Base-by-base conservation (phyloP, 345 rosid genomes). In the Populus simonii region DNA sequence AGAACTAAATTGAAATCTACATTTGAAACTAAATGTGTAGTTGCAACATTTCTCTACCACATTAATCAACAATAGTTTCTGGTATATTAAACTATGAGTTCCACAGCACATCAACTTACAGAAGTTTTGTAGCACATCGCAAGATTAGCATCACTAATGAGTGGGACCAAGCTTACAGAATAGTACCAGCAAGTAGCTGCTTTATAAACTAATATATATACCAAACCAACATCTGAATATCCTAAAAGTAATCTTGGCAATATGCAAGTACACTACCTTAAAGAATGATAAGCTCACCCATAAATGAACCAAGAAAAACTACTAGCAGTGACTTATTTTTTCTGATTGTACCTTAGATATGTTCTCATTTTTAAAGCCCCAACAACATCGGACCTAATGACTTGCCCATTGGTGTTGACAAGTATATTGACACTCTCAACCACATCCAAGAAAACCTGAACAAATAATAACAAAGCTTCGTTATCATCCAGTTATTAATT, bases 351-450 rank as follows among this genome's bases (percentile, higher is more conserved):
- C 99, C 93, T 96, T 83, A 96, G 82, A 83, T 90, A 93, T 27
- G 98, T 91, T 84, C 99, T 87, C 99, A 96, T 96, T 92, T 96
- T 96, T 85, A 96, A 80, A 18, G 98, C 99, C 77, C 98, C 99
- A 71, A 93, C 97, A 62, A 96, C 98, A 87, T 96, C 99, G 10
- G 98, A 96, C 82, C 96, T 84, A 75, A 93, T 86, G 29, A 96
- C 91, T 80, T 96, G 98, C 59, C 99, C 99, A 75, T 93, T 96
- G 89, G 94, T 91, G 84, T 96, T 96, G 81, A 96, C 97, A 85
- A 95, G 94, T 77, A 95, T 92, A 86, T 95, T 93, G 68, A 95
- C 93, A 83, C 90, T 93, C 85, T 96, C 99, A 83, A 93, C 94
- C 17, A 92, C 96, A 79, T 96, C 99, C 88, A 96, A 85, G 82